Evolutionary conservation across 192 early-diverging fungal genomes (phyloP).

Genomic region (Backusella macrospora): DNA sequence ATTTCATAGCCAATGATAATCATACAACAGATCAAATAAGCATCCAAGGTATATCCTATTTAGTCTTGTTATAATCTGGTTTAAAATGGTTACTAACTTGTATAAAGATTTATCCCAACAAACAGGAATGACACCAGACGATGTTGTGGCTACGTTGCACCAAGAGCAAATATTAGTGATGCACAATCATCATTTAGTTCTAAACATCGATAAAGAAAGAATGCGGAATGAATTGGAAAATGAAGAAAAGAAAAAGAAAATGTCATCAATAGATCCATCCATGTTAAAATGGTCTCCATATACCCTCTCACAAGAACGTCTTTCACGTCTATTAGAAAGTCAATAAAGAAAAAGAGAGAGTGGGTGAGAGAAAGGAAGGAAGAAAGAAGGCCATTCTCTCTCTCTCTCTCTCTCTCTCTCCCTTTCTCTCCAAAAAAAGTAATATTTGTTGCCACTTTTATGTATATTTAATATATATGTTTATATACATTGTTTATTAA

Average conservation of each 20-base stretch:
- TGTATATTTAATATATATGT: not conserved
- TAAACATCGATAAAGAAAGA: not conserved
- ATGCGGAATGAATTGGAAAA: not conserved
- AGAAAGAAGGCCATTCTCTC: too few species aligned
- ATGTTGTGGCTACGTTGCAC: slow-evolving; percentile 82
- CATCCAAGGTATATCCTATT: slow-evolving; percentile 49
- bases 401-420: not conserved
- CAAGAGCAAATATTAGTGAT: slow-evolving; percentile 42
- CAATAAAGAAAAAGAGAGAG: slow-evolving; percentile 6
- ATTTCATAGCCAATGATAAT: slow-evolving; percentile 50
- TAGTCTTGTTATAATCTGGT: too few species aligned
- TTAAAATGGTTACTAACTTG: too few species aligned
- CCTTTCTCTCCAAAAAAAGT: not conserved
- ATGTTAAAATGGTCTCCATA: slow-evolving; percentile 6
- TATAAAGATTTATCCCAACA: slow-evolving; percentile 58
- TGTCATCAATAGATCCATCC: not conserved
- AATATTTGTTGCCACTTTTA: slow-evolving; percentile 16
- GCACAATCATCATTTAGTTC: slow-evolving; percentile 24
- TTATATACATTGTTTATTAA: not conserved
- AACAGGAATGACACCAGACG: slow-evolving; percentile 87
- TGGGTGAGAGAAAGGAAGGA: not conserved
- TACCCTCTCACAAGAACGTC: slow-evolving; percentile 11
- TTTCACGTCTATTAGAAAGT: not conserved
- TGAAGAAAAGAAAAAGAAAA: not conserved
- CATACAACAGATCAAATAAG: slow-evolving; percentile 49